Evolutionary conservation across 2,329 filamentous ascomycete species (phyloP).

Genomic region (Whalleya microplaca): DNA sequence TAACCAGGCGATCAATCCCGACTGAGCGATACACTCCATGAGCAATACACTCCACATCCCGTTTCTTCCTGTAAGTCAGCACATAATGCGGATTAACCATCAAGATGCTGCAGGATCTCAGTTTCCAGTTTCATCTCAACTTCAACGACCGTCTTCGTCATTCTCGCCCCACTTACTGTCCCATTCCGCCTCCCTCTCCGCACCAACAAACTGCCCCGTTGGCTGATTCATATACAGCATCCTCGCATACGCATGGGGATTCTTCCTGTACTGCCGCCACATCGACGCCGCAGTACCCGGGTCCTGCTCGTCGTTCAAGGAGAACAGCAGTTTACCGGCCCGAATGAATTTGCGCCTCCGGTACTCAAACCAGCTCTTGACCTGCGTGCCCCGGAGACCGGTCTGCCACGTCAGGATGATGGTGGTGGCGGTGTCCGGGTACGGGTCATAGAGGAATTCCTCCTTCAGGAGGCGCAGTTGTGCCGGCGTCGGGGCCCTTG

Average conservation of each 20-base stretch:
- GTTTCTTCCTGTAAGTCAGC: no score
- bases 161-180: background rate
- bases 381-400: background rate
- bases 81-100: no score
- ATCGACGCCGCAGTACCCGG: background rate
- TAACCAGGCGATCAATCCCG: no score
- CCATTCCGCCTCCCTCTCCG: background rate
- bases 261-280: background rate
- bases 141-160: background rate
- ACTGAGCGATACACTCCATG: no score
- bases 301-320: background rate
- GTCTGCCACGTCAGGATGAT: constrained; percentile 1
- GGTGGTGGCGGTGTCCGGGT: background rate
- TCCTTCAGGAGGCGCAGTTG: background rate
- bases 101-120: background rate
- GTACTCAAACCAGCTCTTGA: background rate
- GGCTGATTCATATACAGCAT: background rate
- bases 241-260: background rate
- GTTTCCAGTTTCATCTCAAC: background rate
- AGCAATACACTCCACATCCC: no score
- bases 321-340: background rate
- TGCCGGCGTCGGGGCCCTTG: background rate
- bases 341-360: background rate
- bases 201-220: background rate
- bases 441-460: background rate